phyloP scores from a whole-genome alignment of 164 flowering plant genomes.

The Macadamia tetraphylla region DNA sequence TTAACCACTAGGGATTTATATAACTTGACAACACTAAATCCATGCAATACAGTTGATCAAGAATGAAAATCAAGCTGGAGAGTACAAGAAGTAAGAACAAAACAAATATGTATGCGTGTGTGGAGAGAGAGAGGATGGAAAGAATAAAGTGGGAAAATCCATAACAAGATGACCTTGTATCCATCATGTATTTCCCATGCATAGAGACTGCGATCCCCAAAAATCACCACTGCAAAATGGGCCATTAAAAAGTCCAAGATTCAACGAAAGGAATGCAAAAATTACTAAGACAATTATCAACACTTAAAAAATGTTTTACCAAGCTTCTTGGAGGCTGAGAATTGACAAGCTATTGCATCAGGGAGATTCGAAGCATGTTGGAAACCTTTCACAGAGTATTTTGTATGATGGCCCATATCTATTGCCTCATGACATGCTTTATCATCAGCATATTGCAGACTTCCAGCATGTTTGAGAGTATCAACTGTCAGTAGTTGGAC shows the following conservation, averaged over 20 bases:
- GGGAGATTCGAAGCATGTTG: slow-evolving; percentile 28
- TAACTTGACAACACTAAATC: neutral
- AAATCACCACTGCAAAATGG: slow-evolving; percentile 58
- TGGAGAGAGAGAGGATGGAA: neutral
- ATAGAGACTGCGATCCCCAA: slow-evolving; percentile 63
- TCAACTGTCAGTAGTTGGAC: slow-evolving; percentile 42
- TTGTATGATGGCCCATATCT: slow-evolving; percentile 10
- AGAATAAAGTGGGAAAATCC: neutral
- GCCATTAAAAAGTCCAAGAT: slow-evolving; percentile 3
- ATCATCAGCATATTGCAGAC: slow-evolving; percentile 34
- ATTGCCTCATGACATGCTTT: slow-evolving; percentile 17
- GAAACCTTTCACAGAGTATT: slow-evolving; percentile 10
- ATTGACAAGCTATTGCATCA: slow-evolving; percentile 80
- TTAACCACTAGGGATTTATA: neutral
- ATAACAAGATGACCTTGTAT: slow-evolving; percentile 34
- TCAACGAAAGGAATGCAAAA: neutral
- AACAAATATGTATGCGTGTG: too few relatives aligned
- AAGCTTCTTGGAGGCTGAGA: slow-evolving; percentile 54
- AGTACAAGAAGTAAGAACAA: neutral
- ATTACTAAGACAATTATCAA: neutral
- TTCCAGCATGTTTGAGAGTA: slow-evolving; percentile 40
- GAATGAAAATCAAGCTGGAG: neutral
- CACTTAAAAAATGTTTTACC: slow-evolving; percentile 31
- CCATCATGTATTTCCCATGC: slow-evolving; percentile 57
- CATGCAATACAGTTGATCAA: neutral